Conservation (phyloP, 306 rosid genomes). For the Pyrus pyrifolia region DNA sequence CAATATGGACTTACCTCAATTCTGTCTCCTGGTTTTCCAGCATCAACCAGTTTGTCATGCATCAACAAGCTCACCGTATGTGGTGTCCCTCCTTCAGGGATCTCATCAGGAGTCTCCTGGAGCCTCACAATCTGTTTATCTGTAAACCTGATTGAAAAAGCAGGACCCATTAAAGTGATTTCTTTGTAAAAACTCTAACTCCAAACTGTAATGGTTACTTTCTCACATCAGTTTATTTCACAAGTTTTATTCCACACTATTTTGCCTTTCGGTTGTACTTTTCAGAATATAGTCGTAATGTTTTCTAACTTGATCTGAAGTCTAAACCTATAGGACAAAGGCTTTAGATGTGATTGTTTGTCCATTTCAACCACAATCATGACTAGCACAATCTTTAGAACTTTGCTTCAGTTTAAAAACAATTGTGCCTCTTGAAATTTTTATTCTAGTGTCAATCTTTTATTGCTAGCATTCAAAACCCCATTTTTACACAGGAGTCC, state of each 20-base stretch:
- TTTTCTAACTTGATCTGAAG: neutral
- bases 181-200: neutral
- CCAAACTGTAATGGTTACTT: neutral
- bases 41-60: constrained; percentile 94
- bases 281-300: neutral
- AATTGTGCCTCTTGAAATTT: neutral
- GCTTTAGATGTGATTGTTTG: neutral
- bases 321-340: neutral
- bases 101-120: constrained; percentile 97
- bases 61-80: constrained; percentile 92
- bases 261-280: neutral
- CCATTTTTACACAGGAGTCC: neutral
- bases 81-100: constrained; percentile 98
- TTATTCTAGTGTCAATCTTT: neutral
- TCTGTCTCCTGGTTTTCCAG: constrained; percentile 96
- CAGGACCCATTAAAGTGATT: constrained; percentile 5
- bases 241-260: neutral
- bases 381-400: neutral
- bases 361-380: neutral
- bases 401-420: neutral
- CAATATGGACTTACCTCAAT: constrained; percentile 60
- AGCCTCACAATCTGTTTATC: constrained; percentile 97
- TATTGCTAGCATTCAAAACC: neutral
- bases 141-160: constrained; percentile 50
- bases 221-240: neutral